Percentiles rank a stretch among this genome's conserved stretches.
These are phyloP conservation scores for Aspergillus sp. DNA, from an alignment of 2,329 filamentous ascomycete species.

Conservation along the genomic window DNA sequence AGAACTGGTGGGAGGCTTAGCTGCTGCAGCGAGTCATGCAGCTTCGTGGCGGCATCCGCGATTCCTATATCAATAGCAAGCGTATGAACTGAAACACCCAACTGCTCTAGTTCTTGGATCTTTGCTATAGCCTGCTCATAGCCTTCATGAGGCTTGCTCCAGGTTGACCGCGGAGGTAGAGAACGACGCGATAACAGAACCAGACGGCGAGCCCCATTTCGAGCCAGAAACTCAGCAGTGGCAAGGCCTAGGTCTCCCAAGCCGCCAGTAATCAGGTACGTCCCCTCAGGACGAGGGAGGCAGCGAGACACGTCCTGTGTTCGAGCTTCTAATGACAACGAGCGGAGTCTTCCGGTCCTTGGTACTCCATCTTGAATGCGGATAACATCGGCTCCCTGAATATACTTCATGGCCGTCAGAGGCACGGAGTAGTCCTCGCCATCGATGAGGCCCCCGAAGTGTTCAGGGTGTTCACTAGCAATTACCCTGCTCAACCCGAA, in stretches of 20 bases:
- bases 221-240: conserved; percentile 36
- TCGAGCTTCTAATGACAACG: background rate
- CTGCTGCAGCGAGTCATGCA: conserved; percentile 15
- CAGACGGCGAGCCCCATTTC: conserved; percentile 44
- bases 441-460: conserved; percentile 43
- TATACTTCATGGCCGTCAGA: conserved; percentile 38
- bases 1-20: conserved; percentile 6
- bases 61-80: conserved; percentile 39
- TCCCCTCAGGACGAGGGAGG: conserved; percentile 27
- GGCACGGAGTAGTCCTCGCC: conserved; percentile 33
- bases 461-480: conserved; percentile 39
- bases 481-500: conserved; percentile 40
- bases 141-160: conserved; percentile 17
- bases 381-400: conserved; percentile 38
- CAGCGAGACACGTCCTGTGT: background rate
- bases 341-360: conserved; percentile 31
- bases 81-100: conserved; percentile 31
- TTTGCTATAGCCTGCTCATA: conserved; percentile 14
- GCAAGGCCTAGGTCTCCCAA: conserved; percentile 44
- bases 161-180: conserved; percentile 36
- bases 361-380: conserved; percentile 41
- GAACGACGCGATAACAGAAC: conserved; percentile 41
- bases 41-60: conserved; percentile 18
- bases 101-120: conserved; percentile 33
- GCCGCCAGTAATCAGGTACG: conserved; percentile 47